Percentiles rank a stretch among this genome's conserved stretches.
phyloP scores from a whole-genome alignment of 73 alveolate genomes.

The Paramecium primaurelia region DNA sequence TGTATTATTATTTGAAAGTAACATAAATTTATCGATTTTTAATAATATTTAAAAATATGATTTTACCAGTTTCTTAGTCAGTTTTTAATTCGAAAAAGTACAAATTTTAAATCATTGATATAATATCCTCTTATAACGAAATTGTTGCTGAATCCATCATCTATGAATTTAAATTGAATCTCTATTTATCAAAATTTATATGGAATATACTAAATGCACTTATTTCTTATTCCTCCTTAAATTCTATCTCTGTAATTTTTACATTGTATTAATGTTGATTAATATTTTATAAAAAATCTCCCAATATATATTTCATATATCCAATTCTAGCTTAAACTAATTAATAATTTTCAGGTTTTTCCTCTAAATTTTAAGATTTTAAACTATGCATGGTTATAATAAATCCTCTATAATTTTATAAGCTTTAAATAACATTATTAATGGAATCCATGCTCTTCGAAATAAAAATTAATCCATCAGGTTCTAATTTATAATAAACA shows the following conservation, averaged over 20 bases:
- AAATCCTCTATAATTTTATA: neutral
- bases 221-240: neutral
- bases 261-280: neutral
- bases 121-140: neutral
- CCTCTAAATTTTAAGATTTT: neutral
- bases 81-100: neutral
- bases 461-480: neutral
- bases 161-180: neutral
- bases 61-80: neutral
- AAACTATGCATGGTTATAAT: neutral
- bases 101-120: neutral
- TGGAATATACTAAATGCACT: neutral
- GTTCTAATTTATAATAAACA: neutral
- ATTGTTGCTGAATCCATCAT: neutral
- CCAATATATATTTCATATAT: neutral
- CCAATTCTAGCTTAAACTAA: neutral
- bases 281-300: neutral
- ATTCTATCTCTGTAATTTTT: neutral
- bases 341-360: neutral
- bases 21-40: neutral
- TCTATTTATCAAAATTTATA: neutral
- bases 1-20: neutral
- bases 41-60: neutral
- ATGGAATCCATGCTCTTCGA: neutral
- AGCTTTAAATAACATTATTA: neutral